Evolutionary conservation across 2,329 filamentous ascomycete species (phyloP).

Genomic region (Penicillium palitans): DNA sequence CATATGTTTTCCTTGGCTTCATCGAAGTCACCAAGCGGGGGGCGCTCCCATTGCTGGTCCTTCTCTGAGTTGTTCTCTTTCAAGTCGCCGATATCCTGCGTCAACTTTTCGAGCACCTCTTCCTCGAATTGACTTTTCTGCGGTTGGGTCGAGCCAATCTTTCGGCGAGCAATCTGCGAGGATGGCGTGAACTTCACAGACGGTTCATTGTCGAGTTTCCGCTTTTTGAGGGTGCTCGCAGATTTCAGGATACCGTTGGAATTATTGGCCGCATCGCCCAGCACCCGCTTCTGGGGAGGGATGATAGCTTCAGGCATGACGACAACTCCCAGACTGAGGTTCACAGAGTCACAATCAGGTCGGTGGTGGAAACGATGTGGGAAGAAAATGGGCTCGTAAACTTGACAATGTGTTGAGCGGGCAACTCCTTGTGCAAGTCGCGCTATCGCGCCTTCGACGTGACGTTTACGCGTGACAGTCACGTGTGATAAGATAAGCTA

Average conservation of each 20-base stretch:
- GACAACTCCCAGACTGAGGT: slow-evolving; percentile 17
- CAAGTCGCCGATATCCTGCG: slow-evolving; percentile 83
- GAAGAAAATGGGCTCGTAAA: background rate
- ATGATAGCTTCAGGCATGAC: slow-evolving; percentile 45
- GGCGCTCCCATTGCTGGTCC: slow-evolving; percentile 86
- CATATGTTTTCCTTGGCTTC: slow-evolving; percentile 68
- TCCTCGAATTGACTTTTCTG: slow-evolving; percentile 93
- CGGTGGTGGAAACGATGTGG: background rate
- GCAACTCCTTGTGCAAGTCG: slow-evolving; percentile 20
- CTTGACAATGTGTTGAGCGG: slow-evolving; percentile 15
- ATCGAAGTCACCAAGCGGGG: slow-evolving; percentile 61
- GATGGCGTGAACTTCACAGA: slow-evolving; percentile 58
- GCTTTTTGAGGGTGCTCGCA: slow-evolving; percentile 68
- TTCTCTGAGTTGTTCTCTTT: slow-evolving; percentile 87
- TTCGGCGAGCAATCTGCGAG: slow-evolving; percentile 62
- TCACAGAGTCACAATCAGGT: background rate
- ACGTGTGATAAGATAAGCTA: slow-evolving; percentile 26
- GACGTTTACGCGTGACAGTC: slow-evolving; percentile 30
- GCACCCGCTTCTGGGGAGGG: slow-evolving; percentile 68
- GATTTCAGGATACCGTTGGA: slow-evolving; percentile 63
- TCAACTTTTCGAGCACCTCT: slow-evolving; percentile 92
- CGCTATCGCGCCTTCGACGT: slow-evolving; percentile 29
- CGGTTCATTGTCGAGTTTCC: slow-evolving; percentile 66
- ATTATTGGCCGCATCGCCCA: slow-evolving; percentile 66
- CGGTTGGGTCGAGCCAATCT: slow-evolving; percentile 60